A percentile compares a stretch with the other conserved stretches of the same genome.
Conservation (phyloP, 2,329 filamentous ascomycete genomes). For the Meredithiella fracta region DNA sequence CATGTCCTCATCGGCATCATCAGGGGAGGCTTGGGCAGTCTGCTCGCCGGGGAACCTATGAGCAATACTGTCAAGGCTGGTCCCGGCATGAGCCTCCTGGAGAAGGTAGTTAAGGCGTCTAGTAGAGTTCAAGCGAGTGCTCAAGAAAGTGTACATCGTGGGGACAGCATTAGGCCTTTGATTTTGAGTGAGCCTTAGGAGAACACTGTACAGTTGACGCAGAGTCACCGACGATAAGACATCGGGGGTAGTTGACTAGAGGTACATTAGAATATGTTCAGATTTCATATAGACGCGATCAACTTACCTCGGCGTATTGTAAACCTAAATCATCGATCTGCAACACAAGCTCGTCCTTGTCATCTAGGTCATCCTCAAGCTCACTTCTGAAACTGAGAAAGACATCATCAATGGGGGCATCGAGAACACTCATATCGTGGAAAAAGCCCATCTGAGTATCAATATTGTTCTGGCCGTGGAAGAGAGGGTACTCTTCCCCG, state of each 20-base stretch:
- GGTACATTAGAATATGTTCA: slow-evolving; percentile 17
- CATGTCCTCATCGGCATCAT: slow-evolving; percentile 16
- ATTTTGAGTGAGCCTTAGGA: slow-evolving; percentile 28
- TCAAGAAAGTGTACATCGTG: slow-evolving; percentile 27
- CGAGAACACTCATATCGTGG: slow-evolving; percentile 25
- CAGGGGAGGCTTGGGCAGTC: slow-evolving; percentile 18
- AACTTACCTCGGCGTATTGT: slow-evolving; percentile 34
- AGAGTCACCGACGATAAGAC: slow-evolving; percentile 24
- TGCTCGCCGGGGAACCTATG: slow-evolving; percentile 22
- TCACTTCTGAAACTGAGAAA: slow-evolving; percentile 30
- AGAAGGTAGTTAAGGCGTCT: slow-evolving; percentile 26
- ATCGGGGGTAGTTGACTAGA: slow-evolving; percentile 23
- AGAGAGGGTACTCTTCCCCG: slow-evolving; percentile 28
- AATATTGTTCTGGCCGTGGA: slow-evolving; percentile 19
- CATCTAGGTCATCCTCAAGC: slow-evolving; percentile 28
- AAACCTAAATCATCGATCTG: slow-evolving; percentile 36
- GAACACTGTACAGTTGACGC: slow-evolving; percentile 27
- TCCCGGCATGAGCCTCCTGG: slow-evolving; percentile 27
- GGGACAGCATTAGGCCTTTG: slow-evolving; percentile 26
- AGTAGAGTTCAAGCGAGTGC: slow-evolving; percentile 25
- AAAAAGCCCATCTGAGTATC: slow-evolving; percentile 29
- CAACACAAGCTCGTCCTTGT: slow-evolving; percentile 33
- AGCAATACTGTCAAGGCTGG: slow-evolving; percentile 26
- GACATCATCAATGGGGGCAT: slow-evolving; percentile 29
- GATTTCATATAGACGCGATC: neutral